Evolutionary conservation across 768 basidiomycete species (phyloP).

Genomic region (Daedaleopsis sinensis): DNA sequence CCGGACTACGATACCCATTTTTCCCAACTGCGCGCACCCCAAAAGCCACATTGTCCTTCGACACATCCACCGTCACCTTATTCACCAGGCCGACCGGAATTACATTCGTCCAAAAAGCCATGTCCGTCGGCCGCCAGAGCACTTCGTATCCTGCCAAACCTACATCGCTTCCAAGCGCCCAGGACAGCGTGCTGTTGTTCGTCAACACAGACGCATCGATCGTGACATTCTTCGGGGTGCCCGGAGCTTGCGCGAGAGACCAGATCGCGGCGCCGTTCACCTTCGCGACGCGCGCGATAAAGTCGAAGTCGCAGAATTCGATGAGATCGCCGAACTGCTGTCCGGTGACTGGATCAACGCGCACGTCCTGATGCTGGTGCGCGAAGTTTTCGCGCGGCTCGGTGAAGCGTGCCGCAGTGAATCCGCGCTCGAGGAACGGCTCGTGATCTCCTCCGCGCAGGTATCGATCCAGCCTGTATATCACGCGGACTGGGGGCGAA

Average conservation of each 20-base stretch:
- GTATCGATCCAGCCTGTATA: slow-evolving; percentile 57
- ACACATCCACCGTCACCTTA: slow-evolving; percentile 43
- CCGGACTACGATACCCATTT: slow-evolving; percentile 57
- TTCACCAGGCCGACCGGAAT: slow-evolving; percentile 50
- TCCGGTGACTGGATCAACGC: slow-evolving; percentile 45
- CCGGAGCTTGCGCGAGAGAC: slow-evolving; percentile 58
- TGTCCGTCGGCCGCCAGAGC: slow-evolving; percentile 52
- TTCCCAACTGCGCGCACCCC: slow-evolving; percentile 51
- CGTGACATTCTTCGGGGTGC: slow-evolving; percentile 51
- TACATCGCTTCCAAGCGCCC: slow-evolving; percentile 45
- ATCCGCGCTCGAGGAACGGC: slow-evolving; percentile 52
- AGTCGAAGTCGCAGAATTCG: slow-evolving; percentile 59
- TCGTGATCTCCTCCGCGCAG: slow-evolving; percentile 59
- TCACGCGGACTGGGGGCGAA: slow-evolving; percentile 44
- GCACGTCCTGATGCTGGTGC: slow-evolving; percentile 60
- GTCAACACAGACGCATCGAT: slow-evolving; percentile 51
- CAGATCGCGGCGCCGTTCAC: slow-evolving; percentile 57
- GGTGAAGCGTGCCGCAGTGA: slow-evolving; percentile 57
- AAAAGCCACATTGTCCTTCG: slow-evolving; percentile 56
- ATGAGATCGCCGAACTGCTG: slow-evolving; percentile 58
- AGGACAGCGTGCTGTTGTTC: slow-evolving; percentile 56
- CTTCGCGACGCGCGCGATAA: slow-evolving; percentile 49
- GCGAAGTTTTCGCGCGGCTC: slow-evolving; percentile 61
- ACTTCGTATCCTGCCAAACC: slow-evolving; percentile 49
- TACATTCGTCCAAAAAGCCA: slow-evolving; percentile 50